These are phyloP conservation scores for Coniochaeta sp. DNA, from an alignment of 2,329 filamentous ascomycete genomes.

Conservation along the genomic window DNA sequence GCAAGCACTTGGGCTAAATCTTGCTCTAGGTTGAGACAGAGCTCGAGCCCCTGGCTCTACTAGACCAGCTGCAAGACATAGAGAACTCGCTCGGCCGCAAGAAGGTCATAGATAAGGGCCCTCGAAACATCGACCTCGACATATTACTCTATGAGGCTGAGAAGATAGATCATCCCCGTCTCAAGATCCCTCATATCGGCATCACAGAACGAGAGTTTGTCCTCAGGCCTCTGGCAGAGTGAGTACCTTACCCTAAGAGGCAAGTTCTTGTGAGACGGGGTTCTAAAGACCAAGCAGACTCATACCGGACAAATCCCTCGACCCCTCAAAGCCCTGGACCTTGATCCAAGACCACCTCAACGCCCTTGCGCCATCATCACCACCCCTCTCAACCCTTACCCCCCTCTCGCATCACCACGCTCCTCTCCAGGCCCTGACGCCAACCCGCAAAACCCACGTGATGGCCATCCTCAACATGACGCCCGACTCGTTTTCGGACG, in stretches of 20 bases:
- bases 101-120: slow-evolving; percentile 87
- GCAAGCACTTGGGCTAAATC: background rate
- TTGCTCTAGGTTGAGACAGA: slow-evolving; percentile 66
- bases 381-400: slow-evolving; percentile 51
- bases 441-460: slow-evolving; percentile 60
- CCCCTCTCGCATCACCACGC: slow-evolving; percentile 41
- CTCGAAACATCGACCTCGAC: slow-evolving; percentile 89
- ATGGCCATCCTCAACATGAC: slow-evolving; percentile 97
- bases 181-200: slow-evolving; percentile 77
- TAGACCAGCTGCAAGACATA: slow-evolving; percentile 77
- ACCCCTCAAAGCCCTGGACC: slow-evolving; percentile 50
- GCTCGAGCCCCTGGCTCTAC: slow-evolving; percentile 64
- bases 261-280: background rate
- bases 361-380: slow-evolving; percentile 40
- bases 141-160: slow-evolving; percentile 75
- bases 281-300: slow-evolving; percentile 31
- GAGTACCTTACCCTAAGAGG: slow-evolving; percentile 18
- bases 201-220: slow-evolving; percentile 94
- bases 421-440: slow-evolving; percentile 51
- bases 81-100: slow-evolving; percentile 72
- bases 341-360: slow-evolving; percentile 55
- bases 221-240: slow-evolving; percentile 77
- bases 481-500: slow-evolving; percentile 95
- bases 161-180: slow-evolving; percentile 57
- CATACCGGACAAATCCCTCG: slow-evolving; percentile 45